Base-by-base conservation (phyloP, 176 grass and related monocot species). In the Musa beccarii region DNA sequence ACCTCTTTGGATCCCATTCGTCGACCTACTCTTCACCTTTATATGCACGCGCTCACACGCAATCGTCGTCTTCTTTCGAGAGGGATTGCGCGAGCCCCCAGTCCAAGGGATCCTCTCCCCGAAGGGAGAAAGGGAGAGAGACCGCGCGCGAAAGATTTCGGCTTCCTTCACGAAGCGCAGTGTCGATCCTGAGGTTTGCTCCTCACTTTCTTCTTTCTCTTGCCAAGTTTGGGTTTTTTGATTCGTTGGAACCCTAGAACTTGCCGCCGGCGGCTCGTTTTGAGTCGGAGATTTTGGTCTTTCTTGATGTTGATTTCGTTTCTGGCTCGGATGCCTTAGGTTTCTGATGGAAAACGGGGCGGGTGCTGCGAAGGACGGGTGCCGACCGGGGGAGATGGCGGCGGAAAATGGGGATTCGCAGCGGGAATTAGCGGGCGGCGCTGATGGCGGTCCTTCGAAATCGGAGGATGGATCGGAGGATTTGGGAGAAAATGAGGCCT, bases 401-500 rank as follows among this genome's bases (percentile, higher is more conserved):
- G 53, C 24, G 54, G 73, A 26, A 9, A 53, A 25, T 28, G 53
- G 24, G 51, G 72, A 28, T 56, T 57, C 14, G 54, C 2, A 57
- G 54, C 12, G 1, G 54, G 54, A 57, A 15, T 57, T 57, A 1
- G 17, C 17, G 15, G 54, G 12, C 11, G 8, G 10, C 17, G 17
- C 54, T 43, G 51, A 2, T 14, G 71, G 51, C 25, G n/a, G n/a
- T 22, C 22, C n/a, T 14, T 8, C 1, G n/a, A 19, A 10, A 24
- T 61, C 74, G 25, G 21, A 23, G 61, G 62, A 77, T 65, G 62
- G 49, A 15, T 24, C 49, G 49, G 53, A 26, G 49, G 75, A 66
- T 77, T 66, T 49, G 51, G 75, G 22, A 66, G 59, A 77, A 4
- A 77, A 66, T 34, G 75, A 77, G 43, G 22, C 66, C 22, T 77